Evolutionary conservation across 257 asterid species (phyloP).

Genomic region (Nicotiana tomentosiformis): DNA sequence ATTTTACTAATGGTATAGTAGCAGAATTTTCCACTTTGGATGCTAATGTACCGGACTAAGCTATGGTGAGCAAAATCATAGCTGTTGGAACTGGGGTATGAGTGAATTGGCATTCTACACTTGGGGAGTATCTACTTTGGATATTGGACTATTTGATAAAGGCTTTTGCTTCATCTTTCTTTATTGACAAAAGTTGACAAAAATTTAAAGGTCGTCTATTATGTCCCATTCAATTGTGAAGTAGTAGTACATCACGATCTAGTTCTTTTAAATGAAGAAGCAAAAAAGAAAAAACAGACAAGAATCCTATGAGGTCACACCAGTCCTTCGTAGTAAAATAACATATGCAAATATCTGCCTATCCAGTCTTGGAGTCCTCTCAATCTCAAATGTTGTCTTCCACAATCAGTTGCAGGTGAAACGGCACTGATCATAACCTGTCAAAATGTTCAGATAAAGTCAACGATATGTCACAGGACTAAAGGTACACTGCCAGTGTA

Average conservation of each 20-base stretch:
- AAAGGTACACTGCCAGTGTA: too few species aligned
- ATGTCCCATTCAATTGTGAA: background rate
- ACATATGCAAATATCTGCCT: background rate
- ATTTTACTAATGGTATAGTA: too few species aligned
- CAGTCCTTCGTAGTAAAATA: background rate
- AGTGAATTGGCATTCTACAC: background rate
- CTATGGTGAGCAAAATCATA: too few species aligned
- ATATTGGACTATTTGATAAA: background rate
- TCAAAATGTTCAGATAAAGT: background rate
- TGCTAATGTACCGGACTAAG: too few species aligned
- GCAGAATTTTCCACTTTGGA: too few species aligned
- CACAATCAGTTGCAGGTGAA: conserved; percentile 1
- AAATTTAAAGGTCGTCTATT: background rate
- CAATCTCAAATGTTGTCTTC: background rate
- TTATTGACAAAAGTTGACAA: background rate
- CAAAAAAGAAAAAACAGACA: background rate
- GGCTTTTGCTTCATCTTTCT: background rate
- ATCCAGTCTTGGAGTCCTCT: background rate
- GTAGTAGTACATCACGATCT: background rate
- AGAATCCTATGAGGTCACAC: background rate
- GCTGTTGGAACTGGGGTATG: too few species aligned
- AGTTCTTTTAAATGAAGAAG: background rate
- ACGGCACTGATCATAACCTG: background rate
- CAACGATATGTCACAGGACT: background rate
- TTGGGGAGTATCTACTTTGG: background rate